Base-by-base conservation (phyloP, 352 stramenopile genomes). In the Phytophthora fragariaefolia region DNA sequence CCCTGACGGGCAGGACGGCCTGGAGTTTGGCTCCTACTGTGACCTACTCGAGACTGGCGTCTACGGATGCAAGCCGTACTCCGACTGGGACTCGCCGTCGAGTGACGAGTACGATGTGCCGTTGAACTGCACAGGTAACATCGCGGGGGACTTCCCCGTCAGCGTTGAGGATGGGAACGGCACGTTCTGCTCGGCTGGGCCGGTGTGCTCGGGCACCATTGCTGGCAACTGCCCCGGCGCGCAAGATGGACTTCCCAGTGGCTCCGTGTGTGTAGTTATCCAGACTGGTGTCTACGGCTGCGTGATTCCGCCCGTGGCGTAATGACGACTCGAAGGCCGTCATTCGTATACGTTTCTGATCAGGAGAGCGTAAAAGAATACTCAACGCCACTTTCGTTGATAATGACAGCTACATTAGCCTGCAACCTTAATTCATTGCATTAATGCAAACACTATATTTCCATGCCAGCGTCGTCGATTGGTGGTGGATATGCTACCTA, bases 11-110 rank as follows among this genome's bases (percentile, higher is more conserved):
- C 57, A 66, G 38, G 38, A 68, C 22, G 51, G 38, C 1, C 56
- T 75, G 6, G 55, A 63, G 26, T 64, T 54, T 18, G 68, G 68
- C 27, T 72, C 68, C 26, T 72, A 72, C 62, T 75, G 68, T 56
- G 63, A 52, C n/a, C 34, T 71, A 36, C 48, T 75, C 30, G 51
- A 62, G 52, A 63, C 66, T 22, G 66, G 55, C 36, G 61, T 59
- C 42, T 74, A 60, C 32, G 66, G 66, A 20, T 75, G 67, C 47
- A 64, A 66, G 23, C 54, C 63, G 10, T 64, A 70, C 38, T 58
- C 46, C 2, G 36, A 46, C 26, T 51, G 34, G 47, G 32, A 28
- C 38, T 36, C 34, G 6, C 34, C 15, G 47, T 30, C 58, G 24
- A 66, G 43, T 26, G 36, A 30, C 9, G 42, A 52, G 23, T 68